Evolutionary conservation across 805 yeast genomes (phyloP).

Genomic region (Debaryomyces hansenii): DNA sequence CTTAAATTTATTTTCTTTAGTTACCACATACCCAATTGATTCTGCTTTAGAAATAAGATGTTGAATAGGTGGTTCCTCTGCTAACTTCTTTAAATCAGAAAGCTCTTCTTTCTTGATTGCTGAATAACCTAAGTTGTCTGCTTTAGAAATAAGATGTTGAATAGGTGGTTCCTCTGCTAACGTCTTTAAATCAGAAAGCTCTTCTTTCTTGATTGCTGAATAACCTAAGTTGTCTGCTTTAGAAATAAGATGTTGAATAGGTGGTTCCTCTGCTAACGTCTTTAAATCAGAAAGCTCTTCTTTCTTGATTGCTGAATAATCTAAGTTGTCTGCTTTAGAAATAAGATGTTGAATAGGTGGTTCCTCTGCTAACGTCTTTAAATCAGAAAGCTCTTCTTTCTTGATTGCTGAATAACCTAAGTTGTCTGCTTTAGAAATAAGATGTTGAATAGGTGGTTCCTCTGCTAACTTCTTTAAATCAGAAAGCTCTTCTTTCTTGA

Average conservation of each 20-base stretch:
- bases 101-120: slow-evolving; percentile 33
- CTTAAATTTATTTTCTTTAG: neutral
- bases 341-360: slow-evolving; percentile 37
- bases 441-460: slow-evolving; percentile 32
- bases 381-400: slow-evolving; percentile 30
- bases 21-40: neutral
- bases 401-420: slow-evolving; percentile 30
- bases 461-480: slow-evolving; percentile 26
- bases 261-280: slow-evolving; percentile 26
- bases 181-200: slow-evolving; percentile 31
- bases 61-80: slow-evolving; percentile 21
- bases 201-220: slow-evolving; percentile 29
- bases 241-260: slow-evolving; percentile 29
- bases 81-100: slow-evolving; percentile 25
- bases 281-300: slow-evolving; percentile 33
- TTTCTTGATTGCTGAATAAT: slow-evolving; percentile 29
- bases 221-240: slow-evolving; percentile 34
- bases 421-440: slow-evolving; percentile 33
- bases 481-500: slow-evolving; percentile 29
- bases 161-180: slow-evolving; percentile 30
- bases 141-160: slow-evolving; percentile 32
- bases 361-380: slow-evolving; percentile 22
- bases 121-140: slow-evolving; percentile 31
- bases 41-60: slow-evolving; percentile 18
- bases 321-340: slow-evolving; percentile 30